Evolutionary conservation across 306 rosid species (phyloP), one percentile per base, ranked within the genome.

Genomic region (Vachellia pachyceras): DNA sequence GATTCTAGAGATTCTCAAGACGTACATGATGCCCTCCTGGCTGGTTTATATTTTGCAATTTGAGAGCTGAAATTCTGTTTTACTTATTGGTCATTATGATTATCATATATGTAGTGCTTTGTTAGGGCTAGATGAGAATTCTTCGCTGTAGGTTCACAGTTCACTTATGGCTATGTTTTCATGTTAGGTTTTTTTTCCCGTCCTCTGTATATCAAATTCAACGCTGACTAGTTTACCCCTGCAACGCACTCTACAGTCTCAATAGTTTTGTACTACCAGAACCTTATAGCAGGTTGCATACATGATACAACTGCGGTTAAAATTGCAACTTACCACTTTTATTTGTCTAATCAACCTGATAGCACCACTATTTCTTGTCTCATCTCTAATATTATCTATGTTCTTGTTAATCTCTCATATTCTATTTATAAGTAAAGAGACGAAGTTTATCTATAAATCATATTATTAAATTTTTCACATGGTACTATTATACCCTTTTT

Each of bases 21-120:
- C n/a, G 55, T 81, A 20, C 7, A 29, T 12, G 29, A 61, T 29
- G 39, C 20, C 52, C 45, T 66, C 60, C 60, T 49, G 82, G 67
- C 42, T n/a, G 46, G 37, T 57, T n/a, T 78, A 55, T 57, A 67
- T 58, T 65, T 64, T 58, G 44, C 77, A 5, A 63, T 67, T 63
- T 67, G 68, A 63, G 79, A 61, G 36, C 78, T 39, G 80, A 45
- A 47, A 20, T n/a, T 68, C 49, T 22, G 76, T 80, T 73, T 60
- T 65, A 50, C 69, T 36, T 65, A 61, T 57, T 36, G 81, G 69
- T 49, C 55, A 68, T 18, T 77, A 33, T 52, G 77, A n/a, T 86
- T 81, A 86, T 86, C 79, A 69, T 80, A 67, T 83, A 61, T 80
- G 81, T 80, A 77, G 80, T 80, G 79, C 63, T 73, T 42, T 86